Evolutionary conservation across 208 protist species (phyloP), one percentile per base, ranked within the genome.

Genomic region (Phytomonas sp.): DNA sequence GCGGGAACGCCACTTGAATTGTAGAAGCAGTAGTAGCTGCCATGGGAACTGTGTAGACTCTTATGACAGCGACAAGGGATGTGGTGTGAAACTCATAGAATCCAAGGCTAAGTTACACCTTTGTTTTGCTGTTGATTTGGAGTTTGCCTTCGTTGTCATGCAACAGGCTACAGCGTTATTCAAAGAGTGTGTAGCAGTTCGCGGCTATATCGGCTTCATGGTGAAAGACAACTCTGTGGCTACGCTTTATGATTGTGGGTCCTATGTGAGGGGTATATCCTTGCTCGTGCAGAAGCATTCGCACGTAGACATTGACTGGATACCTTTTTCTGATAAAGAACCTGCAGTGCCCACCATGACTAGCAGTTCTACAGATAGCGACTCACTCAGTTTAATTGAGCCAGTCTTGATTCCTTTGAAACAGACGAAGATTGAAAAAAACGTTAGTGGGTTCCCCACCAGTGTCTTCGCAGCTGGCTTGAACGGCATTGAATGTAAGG

Each of bases 131-230:
- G 56, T 71, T 19, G 84, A 88, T 45, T 84, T 83, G 67, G 62
- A 74, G 29, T 91, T 91, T 70, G 85, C 79, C 59, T 81, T 93
- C 65, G 81, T 80, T 12, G 83, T 77, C 4, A 81, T 89, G 26
- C 81, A 87, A 31, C 72, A 66, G 0, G 69, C 83, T 60, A 60
- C 36, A 30, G 71, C 80, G 33, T 30, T 29, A 36, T 66, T 88
- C 23, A 66, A 78, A 30, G 71, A 82, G 62, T 93, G 88, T 62
- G 68, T 88, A 40, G 83, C 79, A 14, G 40, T 82, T 4, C 76
- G 76, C 66, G 81, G 79, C 65, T 71, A 84, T 52, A 93, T 91
- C 74, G 85, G 88, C 60, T 93, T 91, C 73, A 89, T 82, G 7
- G 62, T 91, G 45, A 56, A 56, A 29, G 81, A 91, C 71, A 59